These are phyloP conservation scores for Cantharellus anzutake DNA, from an alignment of 768 basidiomycete species.

Conservation along the genomic window DNA sequence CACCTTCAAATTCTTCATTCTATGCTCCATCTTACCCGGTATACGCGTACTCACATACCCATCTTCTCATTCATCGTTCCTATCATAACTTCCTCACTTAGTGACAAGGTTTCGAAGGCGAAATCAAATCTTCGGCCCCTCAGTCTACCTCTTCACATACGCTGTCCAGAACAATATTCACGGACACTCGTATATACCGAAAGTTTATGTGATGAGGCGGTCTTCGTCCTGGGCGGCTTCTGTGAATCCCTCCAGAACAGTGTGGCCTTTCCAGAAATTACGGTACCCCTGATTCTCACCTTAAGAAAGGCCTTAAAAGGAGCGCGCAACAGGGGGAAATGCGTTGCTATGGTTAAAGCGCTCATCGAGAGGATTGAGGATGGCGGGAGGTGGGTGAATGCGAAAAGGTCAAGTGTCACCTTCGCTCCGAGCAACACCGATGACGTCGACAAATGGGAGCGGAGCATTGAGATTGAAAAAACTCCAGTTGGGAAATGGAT, in stretches of 20 bases:
- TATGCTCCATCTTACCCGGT: constrained; percentile 63
- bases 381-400: constrained; percentile 59
- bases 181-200: constrained; percentile 77
- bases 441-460: constrained; percentile 60
- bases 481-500: constrained; percentile 70
- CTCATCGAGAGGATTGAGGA: constrained; percentile 80
- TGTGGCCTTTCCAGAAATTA: constrained; percentile 86
- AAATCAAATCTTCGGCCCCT: constrained; percentile 77
- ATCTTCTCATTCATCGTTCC: constrained; percentile 75
- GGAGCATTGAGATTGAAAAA: constrained; percentile 35
- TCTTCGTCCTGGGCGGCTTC: constrained; percentile 68
- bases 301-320: constrained; percentile 61
- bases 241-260: constrained; percentile 63
- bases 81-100: constrained; percentile 48
- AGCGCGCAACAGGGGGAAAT: constrained; percentile 17
- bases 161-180: constrained; percentile 72
- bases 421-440: constrained; percentile 57
- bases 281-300: constrained; percentile 54
- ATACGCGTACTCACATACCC: constrained; percentile 74
- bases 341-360: constrained; percentile 36
- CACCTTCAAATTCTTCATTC: constrained; percentile 86
- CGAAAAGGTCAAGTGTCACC: constrained; percentile 41
- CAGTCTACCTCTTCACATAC: constrained; percentile 74
- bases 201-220: constrained; percentile 61
- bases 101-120: constrained; percentile 32